phyloP scores from a whole-genome alignment of 352 stramenopile species.

The Phytopythium montanum region DNA sequence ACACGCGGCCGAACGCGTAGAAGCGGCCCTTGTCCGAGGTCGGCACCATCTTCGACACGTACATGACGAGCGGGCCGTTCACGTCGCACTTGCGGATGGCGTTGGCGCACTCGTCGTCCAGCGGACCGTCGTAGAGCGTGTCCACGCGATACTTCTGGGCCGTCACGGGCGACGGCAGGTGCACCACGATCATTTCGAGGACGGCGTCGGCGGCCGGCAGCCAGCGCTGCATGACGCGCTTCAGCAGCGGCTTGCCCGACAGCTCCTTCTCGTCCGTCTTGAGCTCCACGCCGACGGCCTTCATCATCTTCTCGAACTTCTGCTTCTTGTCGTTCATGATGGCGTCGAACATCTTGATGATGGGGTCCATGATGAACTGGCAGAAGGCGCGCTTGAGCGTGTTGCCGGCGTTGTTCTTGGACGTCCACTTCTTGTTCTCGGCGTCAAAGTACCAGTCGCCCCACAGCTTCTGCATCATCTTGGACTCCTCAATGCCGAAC shows the following conservation, averaged over 20 bases:
- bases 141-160: constrained; percentile 98
- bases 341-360: constrained; percentile 99
- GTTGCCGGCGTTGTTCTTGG: constrained; percentile 90
- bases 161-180: constrained; percentile 96
- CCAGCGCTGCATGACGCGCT: constrained; percentile 99
- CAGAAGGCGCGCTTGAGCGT: constrained; percentile 98
- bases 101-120: constrained; percentile 96
- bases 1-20: constrained; percentile 99
- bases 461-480: constrained; percentile 99
- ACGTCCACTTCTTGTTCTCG: constrained; percentile 96
- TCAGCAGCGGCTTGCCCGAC: constrained; percentile 96
- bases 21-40: constrained; percentile 98
- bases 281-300: constrained; percentile 96
- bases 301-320: constrained; percentile 98
- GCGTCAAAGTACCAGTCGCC: constrained; percentile 98
- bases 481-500: constrained; percentile 97
- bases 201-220: constrained; percentile 97
- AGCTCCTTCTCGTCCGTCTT: constrained; percentile 97
- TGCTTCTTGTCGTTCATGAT: constrained; percentile 99
- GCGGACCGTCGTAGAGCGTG: constrained; percentile 97
- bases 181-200: constrained; percentile 99
- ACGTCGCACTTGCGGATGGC: constrained; percentile 99
- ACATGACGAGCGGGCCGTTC: constrained; percentile 98
- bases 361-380: constrained; percentile 99
- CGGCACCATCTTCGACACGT: constrained; percentile 99